Conservation (phyloP, 2,329 filamentous ascomycete genomes). For the Sporothrix luriei region DNA sequence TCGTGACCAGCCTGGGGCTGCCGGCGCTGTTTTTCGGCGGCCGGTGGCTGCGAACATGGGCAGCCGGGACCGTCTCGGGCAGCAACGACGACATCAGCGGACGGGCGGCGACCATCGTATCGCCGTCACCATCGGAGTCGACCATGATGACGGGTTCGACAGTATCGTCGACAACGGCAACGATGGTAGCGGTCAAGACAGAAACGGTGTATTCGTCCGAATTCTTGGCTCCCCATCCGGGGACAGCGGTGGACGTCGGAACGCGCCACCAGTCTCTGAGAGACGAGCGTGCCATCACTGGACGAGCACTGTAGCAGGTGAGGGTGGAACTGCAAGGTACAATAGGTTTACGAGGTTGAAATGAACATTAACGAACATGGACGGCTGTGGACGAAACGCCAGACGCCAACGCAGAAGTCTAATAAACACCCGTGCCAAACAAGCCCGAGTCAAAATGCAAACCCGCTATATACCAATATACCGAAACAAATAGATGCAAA, state of each 20-base stretch:
- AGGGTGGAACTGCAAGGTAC: neutral
- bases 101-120: neutral
- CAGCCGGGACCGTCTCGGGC: conserved; percentile 38
- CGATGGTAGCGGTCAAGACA: neutral
- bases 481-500: neutral
- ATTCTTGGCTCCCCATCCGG: neutral
- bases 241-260: neutral
- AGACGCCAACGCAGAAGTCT: no score
- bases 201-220: neutral
- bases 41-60: conserved; percentile 40
- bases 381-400: no score
- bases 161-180: neutral
- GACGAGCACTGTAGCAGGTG: conserved; percentile 18
- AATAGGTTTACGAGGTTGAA: no score
- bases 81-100: neutral
- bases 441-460: no score
- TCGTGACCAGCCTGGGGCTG: conserved; percentile 41
- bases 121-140: neutral
- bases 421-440: no score
- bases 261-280: neutral
- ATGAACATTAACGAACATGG: no score
- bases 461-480: no score
- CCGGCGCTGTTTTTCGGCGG: conserved; percentile 40
- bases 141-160: neutral
- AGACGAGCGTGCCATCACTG: conserved; percentile 16